phyloP scores from a whole-genome alignment of 306 rosid genomes.

The Lathyrus aphaca region DNA sequence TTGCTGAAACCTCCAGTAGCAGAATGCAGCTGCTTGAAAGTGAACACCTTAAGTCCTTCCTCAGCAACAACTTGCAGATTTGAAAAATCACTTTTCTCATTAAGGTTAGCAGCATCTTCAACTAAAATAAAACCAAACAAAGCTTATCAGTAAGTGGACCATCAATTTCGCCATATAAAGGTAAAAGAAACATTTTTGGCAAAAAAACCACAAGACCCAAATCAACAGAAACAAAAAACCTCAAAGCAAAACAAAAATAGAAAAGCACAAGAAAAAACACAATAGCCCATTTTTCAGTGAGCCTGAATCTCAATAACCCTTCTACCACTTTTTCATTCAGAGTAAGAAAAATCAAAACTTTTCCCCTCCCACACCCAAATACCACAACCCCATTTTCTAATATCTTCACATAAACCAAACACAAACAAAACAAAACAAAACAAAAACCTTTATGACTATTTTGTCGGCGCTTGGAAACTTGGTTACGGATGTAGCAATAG shows the following conservation, averaged over 20 bases:
- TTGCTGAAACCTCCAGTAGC: conserved; percentile 90
- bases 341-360: conserved; percentile 3
- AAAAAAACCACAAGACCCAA: conserved; percentile 17
- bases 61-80: conserved; percentile 63
- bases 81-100: conserved; percentile 53
- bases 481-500: conserved; percentile 81
- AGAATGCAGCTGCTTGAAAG: conserved; percentile 92
- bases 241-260: conserved; percentile 5
- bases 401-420: conserved; percentile 22
- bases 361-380: neutral
- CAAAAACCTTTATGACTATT: conserved; percentile 52
- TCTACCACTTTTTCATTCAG: neutral
- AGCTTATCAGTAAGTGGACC: conserved; percentile 39
- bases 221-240: neutral
- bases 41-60: conserved; percentile 77
- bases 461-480: conserved; percentile 69
- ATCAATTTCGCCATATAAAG: conserved; percentile 31
- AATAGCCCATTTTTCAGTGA: conserved; percentile 13
- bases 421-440: neutral
- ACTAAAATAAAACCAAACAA: conserved; percentile 41
- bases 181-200: neutral
- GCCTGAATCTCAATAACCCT: neutral
- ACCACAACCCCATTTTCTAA: conserved; percentile 4
- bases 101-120: conserved; percentile 48
- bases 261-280: neutral